Evolutionary conservation across 1,139 yeast genomes (phyloP).

Genomic region (Nematodospora anomalae): DNA sequence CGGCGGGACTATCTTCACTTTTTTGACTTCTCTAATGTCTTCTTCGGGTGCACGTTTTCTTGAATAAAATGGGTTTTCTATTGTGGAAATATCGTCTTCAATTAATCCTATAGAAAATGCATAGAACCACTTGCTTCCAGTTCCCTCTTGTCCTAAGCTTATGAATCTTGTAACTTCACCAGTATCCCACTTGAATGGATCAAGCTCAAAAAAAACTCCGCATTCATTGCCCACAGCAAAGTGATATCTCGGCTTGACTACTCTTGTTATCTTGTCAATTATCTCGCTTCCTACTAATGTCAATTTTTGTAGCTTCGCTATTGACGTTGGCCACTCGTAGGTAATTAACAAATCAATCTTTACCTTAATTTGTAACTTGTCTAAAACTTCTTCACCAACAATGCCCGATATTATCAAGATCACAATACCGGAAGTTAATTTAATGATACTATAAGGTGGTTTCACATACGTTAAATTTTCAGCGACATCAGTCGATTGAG

Average conservation of each 20-base stretch:
- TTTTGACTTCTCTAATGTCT: constrained; percentile 18
- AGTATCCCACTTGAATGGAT: constrained; percentile 57
- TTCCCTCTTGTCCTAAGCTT: constrained; percentile 60
- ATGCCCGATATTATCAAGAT: constrained; percentile 46
- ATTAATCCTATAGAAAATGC: constrained; percentile 51
- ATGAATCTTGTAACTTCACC: constrained; percentile 55
- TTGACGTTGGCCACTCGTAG: constrained; percentile 58
- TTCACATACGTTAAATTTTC: constrained; percentile 23
- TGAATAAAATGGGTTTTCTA: constrained; percentile 39
- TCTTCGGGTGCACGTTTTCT: constrained; percentile 16
- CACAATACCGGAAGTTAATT: constrained; percentile 44
- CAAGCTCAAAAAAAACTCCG: constrained; percentile 54
- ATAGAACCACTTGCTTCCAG: constrained; percentile 67
- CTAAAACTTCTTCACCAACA: constrained; percentile 19
- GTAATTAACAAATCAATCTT: constrained; percentile 57
- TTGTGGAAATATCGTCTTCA: constrained; percentile 15
- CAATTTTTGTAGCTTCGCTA: constrained; percentile 39
- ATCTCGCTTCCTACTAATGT: constrained; percentile 34
- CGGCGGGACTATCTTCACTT: constrained; percentile 47
- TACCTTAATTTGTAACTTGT: constrained; percentile 16
- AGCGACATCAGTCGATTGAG: constrained; percentile 17
- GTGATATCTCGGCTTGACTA: constrained; percentile 61
- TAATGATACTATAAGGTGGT: constrained; percentile 32
- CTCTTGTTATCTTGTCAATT: constrained; percentile 49
- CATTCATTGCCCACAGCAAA: constrained; percentile 53